Conservation (phyloP, 1,139 yeast species). For the Suhomyces bokatorum region DNA sequence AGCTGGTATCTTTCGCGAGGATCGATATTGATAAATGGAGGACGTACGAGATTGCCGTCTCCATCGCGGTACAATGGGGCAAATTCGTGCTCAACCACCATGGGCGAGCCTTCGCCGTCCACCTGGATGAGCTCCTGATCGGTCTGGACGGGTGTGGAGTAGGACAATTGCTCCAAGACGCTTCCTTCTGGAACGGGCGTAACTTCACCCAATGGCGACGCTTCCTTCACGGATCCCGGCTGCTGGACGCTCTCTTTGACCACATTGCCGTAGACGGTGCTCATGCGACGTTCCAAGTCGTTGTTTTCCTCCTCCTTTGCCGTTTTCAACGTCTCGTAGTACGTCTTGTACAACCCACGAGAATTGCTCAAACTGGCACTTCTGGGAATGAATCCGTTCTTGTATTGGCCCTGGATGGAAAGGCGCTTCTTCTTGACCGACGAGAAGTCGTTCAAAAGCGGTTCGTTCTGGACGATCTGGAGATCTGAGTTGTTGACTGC, state of each 20-base stretch:
- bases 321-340: slow-evolving; percentile 25
- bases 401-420: slow-evolving; percentile 27
- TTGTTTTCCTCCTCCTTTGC: slow-evolving; percentile 29
- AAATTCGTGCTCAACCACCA: slow-evolving; percentile 29
- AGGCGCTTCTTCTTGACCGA: slow-evolving; percentile 34
- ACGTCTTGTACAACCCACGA: slow-evolving; percentile 29
- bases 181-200: slow-evolving; percentile 5
- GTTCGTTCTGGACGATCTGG: slow-evolving; percentile 15
- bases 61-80: slow-evolving; percentile 39
- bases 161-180: not conserved
- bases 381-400: slow-evolving; percentile 30
- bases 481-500: slow-evolving; percentile 11
- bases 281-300: slow-evolving; percentile 34
- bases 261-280: slow-evolving; percentile 26
- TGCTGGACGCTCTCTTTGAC: slow-evolving; percentile 19
- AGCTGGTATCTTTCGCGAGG: slow-evolving; percentile 47
- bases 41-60: slow-evolving; percentile 43
- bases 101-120: slow-evolving; percentile 8
- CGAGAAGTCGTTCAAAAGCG: slow-evolving; percentile 24
- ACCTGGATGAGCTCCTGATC: not conserved
- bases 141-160: not conserved
- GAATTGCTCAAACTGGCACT: slow-evolving; percentile 23
- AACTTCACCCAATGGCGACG: slow-evolving; percentile 14
- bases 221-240: slow-evolving; percentile 8
- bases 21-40: slow-evolving; percentile 49